These are phyloP conservation scores for Gracilaria caudata DNA, from an alignment of 23 red algal genomes.

Conservation along the genomic window DNA sequence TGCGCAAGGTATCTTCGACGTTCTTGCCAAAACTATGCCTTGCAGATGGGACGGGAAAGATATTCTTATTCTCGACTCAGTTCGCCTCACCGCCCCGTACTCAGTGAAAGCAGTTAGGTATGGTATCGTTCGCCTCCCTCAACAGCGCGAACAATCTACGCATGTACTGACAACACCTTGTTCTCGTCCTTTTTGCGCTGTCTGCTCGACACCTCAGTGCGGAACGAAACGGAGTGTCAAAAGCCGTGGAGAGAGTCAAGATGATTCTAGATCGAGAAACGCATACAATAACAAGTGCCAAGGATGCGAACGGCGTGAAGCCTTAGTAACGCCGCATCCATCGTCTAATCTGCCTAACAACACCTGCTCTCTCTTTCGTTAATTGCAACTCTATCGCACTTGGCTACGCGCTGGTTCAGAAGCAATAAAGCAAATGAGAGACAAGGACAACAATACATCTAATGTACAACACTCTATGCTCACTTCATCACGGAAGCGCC, in stretches of 20 bases:
- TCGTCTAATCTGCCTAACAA: slow-evolving; percentile 26
- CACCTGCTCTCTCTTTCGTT: background rate
- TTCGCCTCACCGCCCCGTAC: slow-evolving; percentile 64
- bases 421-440: background rate
- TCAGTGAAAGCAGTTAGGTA: slow-evolving; percentile 55
- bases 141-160: background rate
- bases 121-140: background rate
- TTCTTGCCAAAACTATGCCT: slow-evolving; percentile 70
- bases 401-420: background rate
- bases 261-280: slow-evolving; percentile 45
- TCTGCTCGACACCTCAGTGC: background rate
- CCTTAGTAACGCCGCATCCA: background rate
- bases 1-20: slow-evolving; percentile 75
- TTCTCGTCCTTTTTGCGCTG: background rate
- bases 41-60: slow-evolving; percentile 67
- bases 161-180: background rate
- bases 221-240: slow-evolving; percentile 17
- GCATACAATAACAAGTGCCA: slow-evolving; percentile 31
- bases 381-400: background rate
- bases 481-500: background rate
- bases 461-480: background rate
- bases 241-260: slow-evolving; percentile 32
- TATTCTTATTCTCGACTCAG: slow-evolving; percentile 71
- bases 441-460: slow-evolving; percentile 13
- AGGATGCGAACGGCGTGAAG: slow-evolving; percentile 56